Evolutionary conservation across 1,284 basidiomycete genomes (phyloP).

Genomic region (Melampsora larici-populina): DNA sequence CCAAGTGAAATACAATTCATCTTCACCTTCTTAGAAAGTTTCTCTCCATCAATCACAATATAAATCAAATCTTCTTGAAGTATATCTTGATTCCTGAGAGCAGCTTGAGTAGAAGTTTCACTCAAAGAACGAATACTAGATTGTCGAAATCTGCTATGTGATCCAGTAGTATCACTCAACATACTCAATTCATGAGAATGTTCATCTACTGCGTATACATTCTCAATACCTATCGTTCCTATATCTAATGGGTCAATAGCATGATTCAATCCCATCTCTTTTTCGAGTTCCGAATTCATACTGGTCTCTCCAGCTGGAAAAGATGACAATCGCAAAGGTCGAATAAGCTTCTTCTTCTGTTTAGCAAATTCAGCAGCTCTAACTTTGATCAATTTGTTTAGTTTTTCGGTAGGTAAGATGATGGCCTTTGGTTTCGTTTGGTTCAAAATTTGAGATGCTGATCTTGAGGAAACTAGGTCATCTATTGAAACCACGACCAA

Average conservation of each 20-base stretch:
- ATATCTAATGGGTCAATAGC: neutral
- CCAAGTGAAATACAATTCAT: conserved; percentile 5
- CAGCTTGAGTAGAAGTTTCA: neutral
- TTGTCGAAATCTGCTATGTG: neutral
- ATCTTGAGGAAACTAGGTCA: conserved; percentile 11
- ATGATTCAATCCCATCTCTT: neutral
- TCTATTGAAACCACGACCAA: conserved; percentile 37
- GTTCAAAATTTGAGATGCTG: conserved; percentile 27
- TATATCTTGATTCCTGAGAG: neutral
- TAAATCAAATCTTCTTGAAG: conserved; percentile 14
- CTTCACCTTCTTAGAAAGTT: conserved; percentile 4
- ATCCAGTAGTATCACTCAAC: neutral
- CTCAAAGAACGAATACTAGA: neutral
- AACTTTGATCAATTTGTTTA: conserved; percentile 4
- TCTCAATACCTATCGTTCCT: neutral
- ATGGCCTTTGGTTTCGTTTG: conserved; percentile 17
- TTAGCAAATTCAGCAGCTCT: neutral
- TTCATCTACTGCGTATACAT: neutral
- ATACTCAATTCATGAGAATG: neutral
- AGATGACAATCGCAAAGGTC: neutral
- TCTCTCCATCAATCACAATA: conserved; percentile 14
- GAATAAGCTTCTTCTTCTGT: neutral
- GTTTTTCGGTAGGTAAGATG: conserved; percentile 25
- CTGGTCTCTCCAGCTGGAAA: neutral
- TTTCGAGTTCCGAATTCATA: neutral